Evolutionary conservation across 805 yeast genomes (phyloP).

Genomic region (Debaryomyces tyrocola): DNA sequence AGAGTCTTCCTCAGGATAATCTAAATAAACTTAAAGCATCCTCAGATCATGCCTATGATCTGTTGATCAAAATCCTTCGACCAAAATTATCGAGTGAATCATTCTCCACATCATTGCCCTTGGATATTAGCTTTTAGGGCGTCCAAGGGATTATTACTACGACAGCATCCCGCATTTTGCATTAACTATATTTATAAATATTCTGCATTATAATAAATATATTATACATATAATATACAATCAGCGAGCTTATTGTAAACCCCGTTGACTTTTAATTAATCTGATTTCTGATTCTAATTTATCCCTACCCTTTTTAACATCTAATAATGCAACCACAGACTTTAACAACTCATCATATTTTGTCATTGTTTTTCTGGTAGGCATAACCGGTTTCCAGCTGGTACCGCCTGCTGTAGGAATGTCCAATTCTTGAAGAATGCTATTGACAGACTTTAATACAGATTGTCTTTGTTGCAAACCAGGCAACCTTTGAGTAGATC

Average conservation of each 20-base stretch:
- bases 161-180: not conserved
- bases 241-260: constrained; percentile 16
- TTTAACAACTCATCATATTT: constrained; percentile 75
- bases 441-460: constrained; percentile 71
- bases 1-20: not conserved
- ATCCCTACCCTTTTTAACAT: constrained; percentile 83
- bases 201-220: constrained; percentile 1
- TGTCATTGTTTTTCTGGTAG: constrained; percentile 74
- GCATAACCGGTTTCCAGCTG: constrained; percentile 75
- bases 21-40: not conserved
- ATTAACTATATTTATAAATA: not conserved
- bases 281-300: constrained; percentile 76
- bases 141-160: not conserved
- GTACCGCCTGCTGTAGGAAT: constrained; percentile 59
- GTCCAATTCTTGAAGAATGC: constrained; percentile 73
- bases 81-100: not conserved
- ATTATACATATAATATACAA: constrained; percentile 1
- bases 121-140: not conserved
- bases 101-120: not conserved
- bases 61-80: not conserved
- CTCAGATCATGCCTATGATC: not conserved
- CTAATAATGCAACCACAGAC: constrained; percentile 69
- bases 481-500: constrained; percentile 59
- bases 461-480: constrained; percentile 61
- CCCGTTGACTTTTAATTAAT: constrained; percentile 43